Percentiles rank a stretch among this genome's conserved stretches.
These are phyloP conservation scores for Scedosporium boydii DNA, from an alignment of 2,329 filamentous ascomycete species.

Conservation along the genomic window DNA sequence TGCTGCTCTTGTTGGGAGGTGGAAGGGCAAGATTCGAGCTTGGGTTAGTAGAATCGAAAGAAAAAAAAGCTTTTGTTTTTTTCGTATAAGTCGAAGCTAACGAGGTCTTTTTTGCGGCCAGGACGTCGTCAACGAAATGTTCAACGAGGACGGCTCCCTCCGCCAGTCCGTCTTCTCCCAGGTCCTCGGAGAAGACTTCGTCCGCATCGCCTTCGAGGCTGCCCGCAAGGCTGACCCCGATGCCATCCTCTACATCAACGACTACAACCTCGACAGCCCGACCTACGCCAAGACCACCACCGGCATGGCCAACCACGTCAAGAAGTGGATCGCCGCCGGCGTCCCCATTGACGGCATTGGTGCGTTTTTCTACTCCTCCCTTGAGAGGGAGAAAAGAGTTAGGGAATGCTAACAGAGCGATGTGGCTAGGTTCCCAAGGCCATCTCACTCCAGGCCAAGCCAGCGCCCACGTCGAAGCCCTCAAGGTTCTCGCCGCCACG, in stretches of 20 bases:
- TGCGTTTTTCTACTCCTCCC: not conserved
- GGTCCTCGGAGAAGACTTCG: constrained; percentile 61
- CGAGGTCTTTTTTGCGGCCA: not conserved
- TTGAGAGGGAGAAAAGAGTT: not conserved
- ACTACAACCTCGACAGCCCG: constrained; percentile 57
- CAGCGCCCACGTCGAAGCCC: constrained; percentile 34
- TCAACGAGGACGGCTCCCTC: constrained; percentile 50
- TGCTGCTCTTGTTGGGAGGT: constrained; percentile 44
- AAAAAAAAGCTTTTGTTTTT: too few species aligned
- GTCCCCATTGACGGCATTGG: constrained; percentile 56
- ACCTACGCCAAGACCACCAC: constrained; percentile 44
- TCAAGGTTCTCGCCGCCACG: constrained; percentile 41
- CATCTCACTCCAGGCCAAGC: constrained; percentile 30
- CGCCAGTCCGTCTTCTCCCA: constrained; percentile 55
- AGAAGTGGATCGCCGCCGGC: constrained; percentile 52
- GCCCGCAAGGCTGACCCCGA: constrained; percentile 56
- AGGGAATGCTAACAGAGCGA: not conserved
- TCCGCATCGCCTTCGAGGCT: constrained; percentile 60
- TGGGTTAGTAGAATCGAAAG: constrained; percentile 24
- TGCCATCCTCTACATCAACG: constrained; percentile 69
- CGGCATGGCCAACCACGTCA: constrained; percentile 48
- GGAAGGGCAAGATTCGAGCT: constrained; percentile 53
- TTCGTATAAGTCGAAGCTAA: not conserved
- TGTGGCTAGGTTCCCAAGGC: constrained; percentile 34
- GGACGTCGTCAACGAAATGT: constrained; percentile 58